A percentile compares a stretch with the other conserved stretches of the same genome.
These are phyloP conservation scores for Suillus alpinus DNA, from an alignment of 768 basidiomycete species.

Conservation along the genomic window DNA sequence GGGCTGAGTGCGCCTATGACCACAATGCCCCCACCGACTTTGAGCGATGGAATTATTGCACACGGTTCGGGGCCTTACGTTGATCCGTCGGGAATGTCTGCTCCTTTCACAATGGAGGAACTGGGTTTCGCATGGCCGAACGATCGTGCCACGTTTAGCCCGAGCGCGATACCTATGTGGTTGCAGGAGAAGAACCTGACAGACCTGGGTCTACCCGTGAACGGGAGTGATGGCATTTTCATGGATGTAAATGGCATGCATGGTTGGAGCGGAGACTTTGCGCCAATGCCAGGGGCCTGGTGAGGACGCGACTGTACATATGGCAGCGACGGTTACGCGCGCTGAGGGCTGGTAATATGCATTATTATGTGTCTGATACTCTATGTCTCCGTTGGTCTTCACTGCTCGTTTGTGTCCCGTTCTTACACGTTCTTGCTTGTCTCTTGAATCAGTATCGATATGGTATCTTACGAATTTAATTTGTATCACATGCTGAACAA, in stretches of 20 bases:
- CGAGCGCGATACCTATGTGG: slow-evolving; percentile 85
- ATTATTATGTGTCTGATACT: neutral
- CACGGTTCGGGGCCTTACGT: slow-evolving; percentile 39
- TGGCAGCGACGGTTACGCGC: neutral
- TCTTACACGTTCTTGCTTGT: neutral
- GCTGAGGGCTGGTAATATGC: neutral
- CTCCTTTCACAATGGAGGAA: slow-evolving; percentile 82
- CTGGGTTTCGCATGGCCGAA: slow-evolving; percentile 75
- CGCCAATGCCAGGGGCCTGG: slow-evolving; percentile 82
- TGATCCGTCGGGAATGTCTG: slow-evolving; percentile 49
- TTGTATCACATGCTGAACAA: slow-evolving; percentile 3
- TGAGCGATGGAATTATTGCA: slow-evolving; percentile 55
- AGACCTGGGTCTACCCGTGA: slow-evolving; percentile 88
- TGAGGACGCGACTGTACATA: slow-evolving; percentile 36
- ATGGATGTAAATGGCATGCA: slow-evolving; percentile 66
- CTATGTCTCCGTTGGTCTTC: neutral
- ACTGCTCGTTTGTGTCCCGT: neutral
- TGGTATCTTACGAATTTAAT: neutral
- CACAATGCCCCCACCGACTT: slow-evolving; percentile 48
- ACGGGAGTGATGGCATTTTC: slow-evolving; percentile 91
- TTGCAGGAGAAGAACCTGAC: slow-evolving; percentile 89
- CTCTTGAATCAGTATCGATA: slow-evolving; percentile 3
- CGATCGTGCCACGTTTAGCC: slow-evolving; percentile 66
- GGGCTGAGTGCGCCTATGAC: slow-evolving; percentile 48
- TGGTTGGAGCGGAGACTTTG: slow-evolving; percentile 76